These are phyloP conservation scores for Alnus rubra DNA, from an alignment of 306 rosid species.

Conservation along the genomic window DNA sequence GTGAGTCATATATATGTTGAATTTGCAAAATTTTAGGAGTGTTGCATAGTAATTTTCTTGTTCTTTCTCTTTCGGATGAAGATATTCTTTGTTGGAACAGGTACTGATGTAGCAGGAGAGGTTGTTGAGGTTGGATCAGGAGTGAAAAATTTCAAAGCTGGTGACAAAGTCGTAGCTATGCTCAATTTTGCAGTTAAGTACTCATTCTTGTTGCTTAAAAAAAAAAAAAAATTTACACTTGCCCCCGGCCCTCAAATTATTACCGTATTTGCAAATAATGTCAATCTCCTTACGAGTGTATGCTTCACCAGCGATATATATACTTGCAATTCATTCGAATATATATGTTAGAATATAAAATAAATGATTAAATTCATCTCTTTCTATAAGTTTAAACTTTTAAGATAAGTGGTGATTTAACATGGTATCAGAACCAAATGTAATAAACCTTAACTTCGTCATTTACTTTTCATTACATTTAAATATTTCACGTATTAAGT, in stretches of 20 bases:
- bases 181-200: slow-evolving; percentile 40
- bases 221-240: too few relatives aligned
- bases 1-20: neutral
- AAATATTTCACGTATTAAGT: too few relatives aligned
- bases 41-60: neutral
- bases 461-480: too few relatives aligned
- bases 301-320: neutral
- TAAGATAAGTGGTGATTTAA: too few relatives aligned
- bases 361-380: too few relatives aligned
- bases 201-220: neutral
- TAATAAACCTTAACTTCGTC: too few relatives aligned
- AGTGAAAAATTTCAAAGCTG: slow-evolving; percentile 53
- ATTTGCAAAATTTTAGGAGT: neutral
- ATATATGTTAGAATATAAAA: too few relatives aligned
- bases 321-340: neutral
- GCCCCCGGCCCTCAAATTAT: too few relatives aligned
- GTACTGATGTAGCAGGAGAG: slow-evolving; percentile 72
- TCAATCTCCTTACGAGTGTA: too few relatives aligned
- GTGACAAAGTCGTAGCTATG: slow-evolving; percentile 67
- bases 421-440: too few relatives aligned
- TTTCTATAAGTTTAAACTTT: too few relatives aligned
- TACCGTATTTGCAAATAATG: too few relatives aligned
- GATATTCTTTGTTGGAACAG: slow-evolving; percentile 22
- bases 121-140: slow-evolving; percentile 52
- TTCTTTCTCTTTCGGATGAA: neutral